A percentile compares a stretch with the other conserved stretches of the same genome.
phyloP scores from a whole-genome alignment of 768 basidiomycete genomes.

The Lactifluus pinguis region DNA sequence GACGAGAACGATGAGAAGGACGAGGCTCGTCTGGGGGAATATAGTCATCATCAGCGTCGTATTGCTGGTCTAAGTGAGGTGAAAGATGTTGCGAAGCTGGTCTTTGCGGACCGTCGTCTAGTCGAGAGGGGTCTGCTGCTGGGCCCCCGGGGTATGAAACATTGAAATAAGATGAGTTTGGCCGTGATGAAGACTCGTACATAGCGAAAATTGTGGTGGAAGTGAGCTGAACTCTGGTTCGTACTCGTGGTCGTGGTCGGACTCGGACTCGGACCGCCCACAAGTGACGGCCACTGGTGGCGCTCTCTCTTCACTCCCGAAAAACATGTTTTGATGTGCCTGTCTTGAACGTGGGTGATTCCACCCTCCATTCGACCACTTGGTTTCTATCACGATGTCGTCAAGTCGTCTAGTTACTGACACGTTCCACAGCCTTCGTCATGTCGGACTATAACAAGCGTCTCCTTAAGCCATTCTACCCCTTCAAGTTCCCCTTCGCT shows the following conservation, averaged over 20 bases:
- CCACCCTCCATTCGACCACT: too few species aligned
- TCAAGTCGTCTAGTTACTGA: too few species aligned
- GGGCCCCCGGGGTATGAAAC: not conserved
- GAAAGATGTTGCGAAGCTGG: conserved; percentile 5
- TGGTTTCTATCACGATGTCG: too few species aligned
- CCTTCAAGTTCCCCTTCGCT: too few species aligned
- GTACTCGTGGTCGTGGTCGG: not conserved
- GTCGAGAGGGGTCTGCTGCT: not conserved
- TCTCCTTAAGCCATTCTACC: too few species aligned
- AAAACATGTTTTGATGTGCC: too few species aligned
- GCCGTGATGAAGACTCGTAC: conserved; percentile 8
- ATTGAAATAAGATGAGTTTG: conserved; percentile 11
- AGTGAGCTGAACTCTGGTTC: conserved; percentile 15
- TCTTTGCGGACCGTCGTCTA: not conserved
- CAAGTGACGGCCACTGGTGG: too few species aligned
- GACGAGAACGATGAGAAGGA: conserved; percentile 8
- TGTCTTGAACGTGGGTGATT: too few species aligned
- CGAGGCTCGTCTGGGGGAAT: conserved; percentile 1
- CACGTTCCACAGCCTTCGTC: too few species aligned
- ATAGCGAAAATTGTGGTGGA: not conserved
- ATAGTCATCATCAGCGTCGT: conserved; percentile 7
- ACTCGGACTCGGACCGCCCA: too few species aligned
- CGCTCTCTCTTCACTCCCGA: too few species aligned
- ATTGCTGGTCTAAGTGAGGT: conserved; percentile 1
- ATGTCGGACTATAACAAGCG: too few species aligned